Conservation (phyloP, 768 basidiomycete genomes). For the Trametes sanguinea region DNA sequence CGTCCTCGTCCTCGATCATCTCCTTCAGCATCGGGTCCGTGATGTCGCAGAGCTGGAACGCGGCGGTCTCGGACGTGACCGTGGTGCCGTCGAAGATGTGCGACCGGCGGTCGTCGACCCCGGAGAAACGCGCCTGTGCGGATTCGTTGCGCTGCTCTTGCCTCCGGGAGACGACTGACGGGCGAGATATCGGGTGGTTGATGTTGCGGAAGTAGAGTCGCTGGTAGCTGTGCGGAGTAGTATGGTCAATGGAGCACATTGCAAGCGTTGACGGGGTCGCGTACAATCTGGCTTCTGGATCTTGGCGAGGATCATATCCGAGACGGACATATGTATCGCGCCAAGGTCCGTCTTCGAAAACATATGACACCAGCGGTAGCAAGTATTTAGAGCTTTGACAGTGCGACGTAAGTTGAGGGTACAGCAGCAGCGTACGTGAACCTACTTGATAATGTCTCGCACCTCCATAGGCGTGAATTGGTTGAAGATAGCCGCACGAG, state of each 20-base stretch:
- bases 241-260: background rate
- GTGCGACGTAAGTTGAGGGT: background rate
- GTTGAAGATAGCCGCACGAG: conserved; percentile 80
- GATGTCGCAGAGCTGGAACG: conserved; percentile 95
- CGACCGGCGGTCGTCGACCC: conserved; percentile 39
- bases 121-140: conserved; percentile 36
- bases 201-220: conserved; percentile 88
- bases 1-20: conserved; percentile 76
- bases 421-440: background rate
- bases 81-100: conserved; percentile 90
- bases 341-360: conserved; percentile 94
- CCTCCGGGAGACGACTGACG: conserved; percentile 71
- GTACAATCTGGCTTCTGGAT: conserved; percentile 74
- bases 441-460: conserved; percentile 76
- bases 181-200: conserved; percentile 75
- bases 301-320: conserved; percentile 85
- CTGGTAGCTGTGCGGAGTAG: conserved; percentile 70
- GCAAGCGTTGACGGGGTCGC: conserved; percentile 33
- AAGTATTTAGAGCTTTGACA: conserved; percentile 73
- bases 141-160: conserved; percentile 54
- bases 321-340: conserved; percentile 85
- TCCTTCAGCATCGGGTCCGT: conserved; percentile 78
- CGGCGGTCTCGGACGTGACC: conserved; percentile 81
- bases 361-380: conserved; percentile 80
- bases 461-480: conserved; percentile 71